A percentile compares a stretch with the other conserved stretches of the same genome.
phyloP scores from a whole-genome alignment of 2,329 filamentous ascomycete species.

The Diaporthe vaccinii region DNA sequence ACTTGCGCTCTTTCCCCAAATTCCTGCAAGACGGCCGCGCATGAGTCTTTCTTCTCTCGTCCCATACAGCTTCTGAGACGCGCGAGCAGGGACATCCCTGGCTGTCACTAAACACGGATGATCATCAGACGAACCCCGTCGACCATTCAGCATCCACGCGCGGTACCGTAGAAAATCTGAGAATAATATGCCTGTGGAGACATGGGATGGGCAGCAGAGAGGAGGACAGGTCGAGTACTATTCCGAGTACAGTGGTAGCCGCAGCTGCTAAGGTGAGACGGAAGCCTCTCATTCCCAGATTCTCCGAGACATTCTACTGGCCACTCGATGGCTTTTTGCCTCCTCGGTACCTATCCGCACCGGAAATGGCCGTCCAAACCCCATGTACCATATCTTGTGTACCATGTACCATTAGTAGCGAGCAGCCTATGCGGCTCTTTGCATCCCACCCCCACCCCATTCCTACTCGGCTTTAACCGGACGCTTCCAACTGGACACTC shows the following conservation, averaged over 20 bases:
- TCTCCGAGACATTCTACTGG: conserved; percentile 18
- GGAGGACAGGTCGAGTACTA: neutral
- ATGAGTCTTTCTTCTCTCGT: neutral
- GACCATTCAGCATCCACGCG: neutral
- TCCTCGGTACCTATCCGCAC: conserved; percentile 22
- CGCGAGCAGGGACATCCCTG: conserved; percentile 26
- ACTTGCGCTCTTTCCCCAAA: neutral
- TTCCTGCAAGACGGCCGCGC: conserved; percentile 1
- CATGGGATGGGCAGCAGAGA: neutral
- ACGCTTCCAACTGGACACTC: conserved; percentile 8
- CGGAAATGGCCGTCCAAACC: conserved; percentile 14
- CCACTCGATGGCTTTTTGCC: conserved; percentile 4
- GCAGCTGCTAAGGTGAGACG: neutral
- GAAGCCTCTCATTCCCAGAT: conserved; percentile 5
- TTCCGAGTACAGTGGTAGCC: neutral
- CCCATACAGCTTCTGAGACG: conserved; percentile 18
- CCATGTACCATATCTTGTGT: conserved; percentile 19
- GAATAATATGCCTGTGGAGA: neutral
- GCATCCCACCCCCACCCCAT: conserved; percentile 20
- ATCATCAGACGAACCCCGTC: conserved; percentile 31
- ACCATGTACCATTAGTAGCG: neutral
- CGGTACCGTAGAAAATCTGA: conserved; percentile 2
- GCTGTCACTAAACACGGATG: conserved; percentile 28
- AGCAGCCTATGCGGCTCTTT: conserved; percentile 29
- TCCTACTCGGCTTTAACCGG: conserved; percentile 26